Evolutionary conservation across 2,329 filamentous ascomycete genomes (phyloP), one percentile per base, ranked within the genome.

Genomic region (Phialophora expanda): DNA sequence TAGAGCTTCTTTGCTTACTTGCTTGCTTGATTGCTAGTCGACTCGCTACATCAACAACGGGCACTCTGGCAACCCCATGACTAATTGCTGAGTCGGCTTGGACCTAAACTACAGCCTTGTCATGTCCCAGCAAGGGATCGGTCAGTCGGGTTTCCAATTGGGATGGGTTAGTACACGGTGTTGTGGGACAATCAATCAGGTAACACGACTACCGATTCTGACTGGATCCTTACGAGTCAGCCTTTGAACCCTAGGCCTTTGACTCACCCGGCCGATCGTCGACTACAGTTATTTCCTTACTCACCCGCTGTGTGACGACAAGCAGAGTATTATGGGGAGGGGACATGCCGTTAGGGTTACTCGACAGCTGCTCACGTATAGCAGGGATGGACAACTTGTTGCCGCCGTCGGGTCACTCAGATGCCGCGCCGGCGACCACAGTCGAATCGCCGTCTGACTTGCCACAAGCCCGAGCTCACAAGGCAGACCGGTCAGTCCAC

Each of bases 61-160:
- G 26, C 41, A 30, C 4, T 17, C 56, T 50, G 58, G 38, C 38
- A 44, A 44, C n/a, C n/a, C 32, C 32, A 48, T 38, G 44, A 60
- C 57, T 60, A 60, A 51, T 48, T 60, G 44, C 58, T 61, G 26
- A 41, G 58, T 61, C 46, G 12, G 17, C 28, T 41, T 28, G 30
- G 38, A 24, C n/a, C 11, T n/a, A 32, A 38, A 12, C 5, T 26
- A 22, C 58, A 54, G 58, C 58, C 58, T 61, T 22, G 58, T 46
- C 26, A 22, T 24, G 22, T 20, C 17, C 3, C 11, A 4, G 28
- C 9, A 34, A 24, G 7, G 26, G 14, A 44, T 44, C 38, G 17
- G 24, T 22, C 28, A 28, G 9, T 51, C 48, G 8, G 9, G 3
- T 26, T 51, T 17, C 9, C n/a, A 51, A 17, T 12, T 9, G 9